Base-by-base conservation (phyloP, 78 protist genomes). In the Dictyostelium purpureum region DNA sequence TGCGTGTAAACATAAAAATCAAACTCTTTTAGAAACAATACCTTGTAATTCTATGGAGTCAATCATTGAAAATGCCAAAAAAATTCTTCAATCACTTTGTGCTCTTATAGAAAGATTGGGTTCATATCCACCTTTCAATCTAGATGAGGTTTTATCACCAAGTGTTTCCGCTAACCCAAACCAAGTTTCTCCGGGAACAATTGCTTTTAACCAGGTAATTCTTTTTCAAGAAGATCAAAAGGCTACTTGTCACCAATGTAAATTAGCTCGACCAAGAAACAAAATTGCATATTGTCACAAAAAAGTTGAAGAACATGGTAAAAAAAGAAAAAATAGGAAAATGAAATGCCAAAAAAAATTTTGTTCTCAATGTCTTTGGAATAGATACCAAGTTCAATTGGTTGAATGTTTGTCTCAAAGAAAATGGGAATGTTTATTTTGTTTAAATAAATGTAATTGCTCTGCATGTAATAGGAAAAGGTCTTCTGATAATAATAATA, bases 211-310 rank as follows among this genome's bases (percentile, higher is more conserved):
- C 37, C 93, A 87, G 40, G 77, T 87, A 3, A 18, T 45, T 6
- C 65, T 87, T 0, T 51, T 78, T 35, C 67, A 63, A 26, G 59
- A 42, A 2, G 93, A 87, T 28, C 65, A 40, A 24, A 76, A 69
- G 24, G 61, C 93, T 4, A 87, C 93, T 1, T 87, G 93, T 54
- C 93, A 87, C 19, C 93, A 87, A 42, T 87, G 93, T 42, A 87
- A 87, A 54, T 73, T 87, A 31, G 67, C 80, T 1, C 73, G 73
- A 54, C 83, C 83, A 21, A 6, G 67, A 21, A 56, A 61, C 2
- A 76, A 67, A 21, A 87, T 87, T 77, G 93, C 87, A 45, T 75
- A 65, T 33, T 87, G 93, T 42, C 88, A 38, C 18, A 54, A n/a
- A 24, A 59, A 75, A 16, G 38, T 14, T 4, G 31, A 31, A n/a